Conservation (phyloP, 331 rosid species). For the Telfairia occidentalis region DNA sequence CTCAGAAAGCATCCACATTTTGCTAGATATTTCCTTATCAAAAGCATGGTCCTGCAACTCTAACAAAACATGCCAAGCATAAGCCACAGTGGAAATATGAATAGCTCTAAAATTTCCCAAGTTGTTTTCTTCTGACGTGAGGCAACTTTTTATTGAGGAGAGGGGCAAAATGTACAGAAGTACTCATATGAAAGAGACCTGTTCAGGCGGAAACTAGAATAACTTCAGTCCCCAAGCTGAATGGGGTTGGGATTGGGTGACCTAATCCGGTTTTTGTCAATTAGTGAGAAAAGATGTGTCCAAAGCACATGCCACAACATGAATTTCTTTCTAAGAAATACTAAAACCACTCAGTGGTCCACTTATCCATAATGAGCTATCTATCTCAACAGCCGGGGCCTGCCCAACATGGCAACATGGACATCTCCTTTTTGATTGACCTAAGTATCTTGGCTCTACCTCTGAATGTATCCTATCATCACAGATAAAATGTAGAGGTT, state of each 20-base stretch:
- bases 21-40: not conserved
- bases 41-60: not conserved
- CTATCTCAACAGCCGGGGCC: constrained; percentile 20
- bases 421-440: constrained; percentile 4
- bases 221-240: not conserved
- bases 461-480: not conserved
- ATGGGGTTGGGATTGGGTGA: not conserved
- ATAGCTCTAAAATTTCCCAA: not conserved
- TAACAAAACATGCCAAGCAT: not conserved
- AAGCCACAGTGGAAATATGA: not conserved
- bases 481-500: not conserved
- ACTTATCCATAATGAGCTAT: constrained; percentile 24
- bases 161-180: not conserved
- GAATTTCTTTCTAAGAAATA: constrained; percentile 1
- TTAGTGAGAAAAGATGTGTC: constrained; percentile 11
- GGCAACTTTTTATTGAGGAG: not conserved
- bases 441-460: not conserved
- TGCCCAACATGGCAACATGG: constrained; percentile 21
- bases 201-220: not conserved
- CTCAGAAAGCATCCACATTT: constrained; percentile 3
- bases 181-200: constrained; percentile 1
- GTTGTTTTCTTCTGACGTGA: not conserved
- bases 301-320: constrained; percentile 14
- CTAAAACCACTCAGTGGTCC: constrained; percentile 18
- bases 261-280: not conserved